Evolutionary conservation across 2,329 filamentous ascomycete genomes (phyloP).

Genomic region (Microsporum canis): DNA sequence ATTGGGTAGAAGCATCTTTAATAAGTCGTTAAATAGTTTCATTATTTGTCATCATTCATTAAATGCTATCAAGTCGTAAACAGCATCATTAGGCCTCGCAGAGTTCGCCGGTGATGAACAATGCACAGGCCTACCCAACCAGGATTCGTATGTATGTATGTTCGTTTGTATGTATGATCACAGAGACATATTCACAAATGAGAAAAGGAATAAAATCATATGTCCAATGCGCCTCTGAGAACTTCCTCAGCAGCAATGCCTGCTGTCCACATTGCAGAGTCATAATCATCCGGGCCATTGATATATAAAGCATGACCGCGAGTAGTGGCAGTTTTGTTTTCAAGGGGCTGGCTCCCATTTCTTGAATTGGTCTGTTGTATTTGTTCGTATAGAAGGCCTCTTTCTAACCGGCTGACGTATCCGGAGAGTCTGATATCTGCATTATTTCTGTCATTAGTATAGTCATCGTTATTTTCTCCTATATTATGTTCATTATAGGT

Average conservation of each 20-base stretch:
- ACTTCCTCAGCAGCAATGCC: constrained; percentile 14
- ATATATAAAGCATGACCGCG: background rate
- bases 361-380: background rate
- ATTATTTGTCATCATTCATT: background rate
- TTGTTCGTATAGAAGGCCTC: constrained; percentile 17
- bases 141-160: background rate
- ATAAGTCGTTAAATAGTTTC: background rate
- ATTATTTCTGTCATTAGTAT: background rate
- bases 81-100: background rate
- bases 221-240: constrained; percentile 11
- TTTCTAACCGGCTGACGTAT: constrained; percentile 19
- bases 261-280: constrained; percentile 15
- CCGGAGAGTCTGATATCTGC: constrained; percentile 15
- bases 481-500: background rate
- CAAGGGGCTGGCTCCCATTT: background rate
- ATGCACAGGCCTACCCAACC: background rate
- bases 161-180: background rate
- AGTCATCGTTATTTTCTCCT: constrained; percentile 6
- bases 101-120: background rate
- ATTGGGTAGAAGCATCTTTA: background rate
- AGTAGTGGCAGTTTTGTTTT: background rate
- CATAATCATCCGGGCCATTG: constrained; percentile 10
- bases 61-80: background rate
- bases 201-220: background rate
- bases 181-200: background rate